Evolutionary conservation across 1,139 yeast species (phyloP).

Genomic region (Kodamaea sp.): DNA sequence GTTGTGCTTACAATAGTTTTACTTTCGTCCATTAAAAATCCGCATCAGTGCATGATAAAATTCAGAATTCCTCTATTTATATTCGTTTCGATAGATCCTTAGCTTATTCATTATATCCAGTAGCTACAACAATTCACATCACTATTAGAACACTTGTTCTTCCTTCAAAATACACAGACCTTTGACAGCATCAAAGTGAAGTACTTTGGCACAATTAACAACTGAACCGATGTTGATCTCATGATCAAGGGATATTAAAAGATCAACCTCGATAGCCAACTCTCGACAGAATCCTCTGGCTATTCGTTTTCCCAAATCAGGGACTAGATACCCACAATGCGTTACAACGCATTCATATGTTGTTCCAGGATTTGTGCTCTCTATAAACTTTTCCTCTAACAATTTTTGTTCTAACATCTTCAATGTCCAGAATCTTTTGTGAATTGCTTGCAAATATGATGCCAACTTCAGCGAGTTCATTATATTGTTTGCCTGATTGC

Average conservation of each 20-base stretch:
- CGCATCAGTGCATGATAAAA: too few relatives aligned
- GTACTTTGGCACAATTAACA: slow-evolving; percentile 40
- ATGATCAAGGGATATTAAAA: slow-evolving; percentile 22
- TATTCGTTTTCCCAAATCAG: slow-evolving; percentile 13
- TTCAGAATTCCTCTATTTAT: too few relatives aligned
- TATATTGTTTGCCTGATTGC: slow-evolving; percentile 20
- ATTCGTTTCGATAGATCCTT: too few relatives aligned
- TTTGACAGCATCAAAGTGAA: slow-evolving; percentile 34
- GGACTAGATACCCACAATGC: slow-evolving; percentile 19
- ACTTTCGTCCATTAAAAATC: too few relatives aligned
- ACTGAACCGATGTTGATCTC: slow-evolving; percentile 43
- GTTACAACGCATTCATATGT: slow-evolving; percentile 31
- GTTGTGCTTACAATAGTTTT: too few relatives aligned
- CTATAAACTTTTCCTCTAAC: slow-evolving; percentile 5
- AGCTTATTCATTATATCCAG: too few relatives aligned
- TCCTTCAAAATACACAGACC: slow-evolving; percentile 35
- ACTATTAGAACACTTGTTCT: slow-evolving; percentile 5
- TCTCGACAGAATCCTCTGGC: slow-evolving; percentile 44
- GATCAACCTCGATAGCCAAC: slow-evolving; percentile 48
- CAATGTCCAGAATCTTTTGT: slow-evolving; percentile 27
- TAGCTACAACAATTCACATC: too few relatives aligned
- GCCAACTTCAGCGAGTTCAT: slow-evolving; percentile 16
- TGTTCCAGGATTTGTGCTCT: slow-evolving; percentile 1
- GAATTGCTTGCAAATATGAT: slow-evolving; percentile 17
- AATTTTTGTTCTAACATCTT: slow-evolving; percentile 25